Conservation (phyloP, 176 grass and related monocot genomes). For the Saccharum officinarum region DNA sequence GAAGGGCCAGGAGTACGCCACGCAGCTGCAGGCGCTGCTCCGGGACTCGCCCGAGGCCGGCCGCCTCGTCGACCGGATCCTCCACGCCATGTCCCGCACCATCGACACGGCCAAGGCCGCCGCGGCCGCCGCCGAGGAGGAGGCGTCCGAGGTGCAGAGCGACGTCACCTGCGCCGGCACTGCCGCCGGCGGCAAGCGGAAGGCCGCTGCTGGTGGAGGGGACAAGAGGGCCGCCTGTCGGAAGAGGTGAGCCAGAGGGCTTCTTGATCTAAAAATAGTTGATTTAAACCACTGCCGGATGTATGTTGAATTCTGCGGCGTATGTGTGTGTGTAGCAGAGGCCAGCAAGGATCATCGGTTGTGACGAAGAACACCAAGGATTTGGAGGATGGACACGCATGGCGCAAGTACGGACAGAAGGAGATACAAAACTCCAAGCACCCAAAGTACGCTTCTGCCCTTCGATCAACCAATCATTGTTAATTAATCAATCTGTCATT, state of each 20-base stretch:
- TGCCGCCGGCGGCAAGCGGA: constrained; percentile 58
- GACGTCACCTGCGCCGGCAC: constrained; percentile 46
- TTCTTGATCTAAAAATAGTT: not conserved
- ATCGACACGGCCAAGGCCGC: constrained; percentile 30
- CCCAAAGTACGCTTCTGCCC: constrained; percentile 58
- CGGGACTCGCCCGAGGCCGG: constrained; percentile 26
- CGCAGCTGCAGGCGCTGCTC: constrained; percentile 39
- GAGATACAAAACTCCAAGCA: constrained; percentile 64
- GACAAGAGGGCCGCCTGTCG: constrained; percentile 25
- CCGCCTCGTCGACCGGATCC: constrained; percentile 48
- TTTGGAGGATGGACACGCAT: constrained; percentile 63
- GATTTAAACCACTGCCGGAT: not conserved
- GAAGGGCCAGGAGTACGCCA: constrained; percentile 42
- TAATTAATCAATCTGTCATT: not conserved
- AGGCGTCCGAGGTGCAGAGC: constrained; percentile 35
- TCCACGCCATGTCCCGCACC: constrained; percentile 44
- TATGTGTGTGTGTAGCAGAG: constrained; percentile 9
- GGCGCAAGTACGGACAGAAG: constrained; percentile 96
- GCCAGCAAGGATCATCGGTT: constrained; percentile 15
- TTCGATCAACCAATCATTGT: not conserved
- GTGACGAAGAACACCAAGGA: constrained; percentile 8
- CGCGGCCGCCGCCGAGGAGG: not conserved
- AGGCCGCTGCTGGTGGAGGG: constrained; percentile 2
- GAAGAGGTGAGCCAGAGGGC: constrained; percentile 41
- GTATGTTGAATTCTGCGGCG: no score